Evolutionary conservation across 352 stramenopile genomes (phyloP).

Genomic region (Globisporangium heterothallicum): DNA sequence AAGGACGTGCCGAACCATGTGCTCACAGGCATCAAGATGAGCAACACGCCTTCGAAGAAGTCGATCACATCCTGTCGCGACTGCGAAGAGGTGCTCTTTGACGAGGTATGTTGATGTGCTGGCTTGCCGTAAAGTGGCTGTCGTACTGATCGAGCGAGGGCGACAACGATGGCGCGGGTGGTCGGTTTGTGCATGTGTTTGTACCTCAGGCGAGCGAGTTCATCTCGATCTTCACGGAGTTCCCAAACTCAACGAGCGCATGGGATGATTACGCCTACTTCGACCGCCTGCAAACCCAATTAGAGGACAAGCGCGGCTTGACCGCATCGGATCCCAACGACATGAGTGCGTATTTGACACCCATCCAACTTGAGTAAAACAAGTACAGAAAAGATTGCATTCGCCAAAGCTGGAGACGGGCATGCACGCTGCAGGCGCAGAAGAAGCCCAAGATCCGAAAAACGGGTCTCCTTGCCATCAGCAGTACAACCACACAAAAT

Average conservation of each 20-base stretch:
- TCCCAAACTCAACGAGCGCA: slow-evolving; percentile 49
- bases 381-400: too few relatives aligned
- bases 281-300: slow-evolving; percentile 40
- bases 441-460: too few relatives aligned
- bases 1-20: slow-evolving; percentile 82
- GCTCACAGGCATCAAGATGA: slow-evolving; percentile 75
- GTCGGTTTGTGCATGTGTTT: neutral
- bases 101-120: slow-evolving; percentile 71
- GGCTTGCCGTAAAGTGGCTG: too few relatives aligned
- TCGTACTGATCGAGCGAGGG: too few relatives aligned
- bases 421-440: too few relatives aligned
- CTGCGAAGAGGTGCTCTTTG: slow-evolving; percentile 70
- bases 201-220: slow-evolving; percentile 51
- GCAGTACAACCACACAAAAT: too few relatives aligned
- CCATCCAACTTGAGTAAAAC: neutral
- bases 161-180: too few relatives aligned
- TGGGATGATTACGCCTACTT: slow-evolving; percentile 75
- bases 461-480: too few relatives aligned
- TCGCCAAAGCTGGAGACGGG: too few relatives aligned
- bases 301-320: slow-evolving; percentile 55
- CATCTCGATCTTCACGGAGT: slow-evolving; percentile 52
- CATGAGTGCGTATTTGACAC: slow-evolving; percentile 7
- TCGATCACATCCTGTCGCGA: slow-evolving; percentile 75
- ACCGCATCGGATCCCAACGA: neutral
- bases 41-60: slow-evolving; percentile 72